Percentiles rank a stretch among this genome's conserved stretches.
These are phyloP conservation scores for Skeletonema marinoi DNA, from an alignment of 108 stramenopile genomes.

Conservation along the genomic window DNA sequence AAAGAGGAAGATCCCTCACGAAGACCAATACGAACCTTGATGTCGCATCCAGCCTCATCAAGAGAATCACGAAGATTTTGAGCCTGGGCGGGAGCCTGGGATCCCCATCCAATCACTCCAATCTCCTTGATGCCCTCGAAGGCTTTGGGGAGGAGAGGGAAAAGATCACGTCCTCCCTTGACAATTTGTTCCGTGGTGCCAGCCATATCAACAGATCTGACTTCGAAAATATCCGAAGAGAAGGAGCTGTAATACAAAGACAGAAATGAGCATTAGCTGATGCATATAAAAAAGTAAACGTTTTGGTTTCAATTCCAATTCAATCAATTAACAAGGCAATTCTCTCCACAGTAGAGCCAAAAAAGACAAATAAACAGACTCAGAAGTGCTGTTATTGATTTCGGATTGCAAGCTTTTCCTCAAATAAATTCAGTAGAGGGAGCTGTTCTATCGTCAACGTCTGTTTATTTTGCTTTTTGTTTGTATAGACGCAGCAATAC, in stretches of 20 bases:
- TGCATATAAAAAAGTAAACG: neutral
- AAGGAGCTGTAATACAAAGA: conserved; percentile 47
- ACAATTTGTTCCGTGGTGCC: conserved; percentile 95
- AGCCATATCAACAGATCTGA: conserved; percentile 81
- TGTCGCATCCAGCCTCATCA: conserved; percentile 78
- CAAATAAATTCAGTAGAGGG: conserved; percentile 49
- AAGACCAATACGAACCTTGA: conserved; percentile 92
- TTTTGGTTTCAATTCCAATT: neutral
- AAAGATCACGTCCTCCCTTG: conserved; percentile 97
- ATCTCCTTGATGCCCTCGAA: conserved; percentile 96
- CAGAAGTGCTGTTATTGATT: conserved; percentile 51
- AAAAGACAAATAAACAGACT: conserved; percentile 24
- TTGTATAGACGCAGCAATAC: neutral
- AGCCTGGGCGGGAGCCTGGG: conserved; percentile 97
- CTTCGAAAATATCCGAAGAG: conserved; percentile 88
- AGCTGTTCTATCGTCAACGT: conserved; percentile 46
- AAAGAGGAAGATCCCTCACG: conserved; percentile 93
- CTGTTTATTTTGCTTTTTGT: conserved; percentile 5
- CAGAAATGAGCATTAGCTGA: neutral
- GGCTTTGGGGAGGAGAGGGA: conserved; percentile 91
- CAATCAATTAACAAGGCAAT: neutral
- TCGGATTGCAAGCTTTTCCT: conserved; percentile 53
- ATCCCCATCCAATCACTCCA: conserved; percentile 98
- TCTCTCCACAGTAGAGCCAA: neutral
- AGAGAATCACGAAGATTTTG: conserved; percentile 95